Evolutionary conservation across 2,329 filamentous ascomycete genomes (phyloP).

Genomic region (Trichocomaceae sp.): DNA sequence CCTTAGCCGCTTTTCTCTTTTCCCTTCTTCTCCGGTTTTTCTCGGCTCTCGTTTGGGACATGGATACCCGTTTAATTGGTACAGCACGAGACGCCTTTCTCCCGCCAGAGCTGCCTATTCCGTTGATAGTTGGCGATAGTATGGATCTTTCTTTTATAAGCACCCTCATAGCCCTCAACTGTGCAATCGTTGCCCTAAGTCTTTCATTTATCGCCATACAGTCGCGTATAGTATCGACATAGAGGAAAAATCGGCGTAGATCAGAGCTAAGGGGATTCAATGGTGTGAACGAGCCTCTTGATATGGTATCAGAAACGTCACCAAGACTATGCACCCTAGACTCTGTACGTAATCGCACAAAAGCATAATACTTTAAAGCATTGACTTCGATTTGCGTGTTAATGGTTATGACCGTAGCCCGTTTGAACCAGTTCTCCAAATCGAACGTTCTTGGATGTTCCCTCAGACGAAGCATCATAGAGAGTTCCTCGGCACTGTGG

Average conservation of each 20-base stretch:
- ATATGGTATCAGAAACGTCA: conserved; percentile 11
- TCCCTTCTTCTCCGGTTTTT: too few species aligned
- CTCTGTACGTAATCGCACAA: conserved; percentile 21
- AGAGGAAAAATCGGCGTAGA: conserved; percentile 17
- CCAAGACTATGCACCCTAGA: conserved; percentile 16
- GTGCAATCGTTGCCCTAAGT: neutral
- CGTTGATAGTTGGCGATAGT: neutral
- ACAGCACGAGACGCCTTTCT: too few species aligned
- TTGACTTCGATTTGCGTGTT: neutral
- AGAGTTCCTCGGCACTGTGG: conserved; percentile 4
- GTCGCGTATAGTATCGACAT: conserved; percentile 10
- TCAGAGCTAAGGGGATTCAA: conserved; percentile 20
- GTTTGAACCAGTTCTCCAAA: neutral
- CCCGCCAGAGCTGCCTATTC: neutral
- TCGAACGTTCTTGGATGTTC: neutral
- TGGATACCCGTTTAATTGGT: too few species aligned
- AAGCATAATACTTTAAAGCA: conserved; percentile 18
- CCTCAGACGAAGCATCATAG: neutral
- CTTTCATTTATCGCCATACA: neutral
- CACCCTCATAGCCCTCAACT: neutral
- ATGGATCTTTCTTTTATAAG: neutral
- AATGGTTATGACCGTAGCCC: neutral
- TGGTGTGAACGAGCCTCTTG: conserved; percentile 17
- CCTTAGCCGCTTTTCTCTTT: neutral
- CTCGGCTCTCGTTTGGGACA: too few species aligned